These are phyloP conservation scores for Pseudonitzschia multiseries DNA, from an alignment of 108 stramenopile genomes.

Conservation along the genomic window DNA sequence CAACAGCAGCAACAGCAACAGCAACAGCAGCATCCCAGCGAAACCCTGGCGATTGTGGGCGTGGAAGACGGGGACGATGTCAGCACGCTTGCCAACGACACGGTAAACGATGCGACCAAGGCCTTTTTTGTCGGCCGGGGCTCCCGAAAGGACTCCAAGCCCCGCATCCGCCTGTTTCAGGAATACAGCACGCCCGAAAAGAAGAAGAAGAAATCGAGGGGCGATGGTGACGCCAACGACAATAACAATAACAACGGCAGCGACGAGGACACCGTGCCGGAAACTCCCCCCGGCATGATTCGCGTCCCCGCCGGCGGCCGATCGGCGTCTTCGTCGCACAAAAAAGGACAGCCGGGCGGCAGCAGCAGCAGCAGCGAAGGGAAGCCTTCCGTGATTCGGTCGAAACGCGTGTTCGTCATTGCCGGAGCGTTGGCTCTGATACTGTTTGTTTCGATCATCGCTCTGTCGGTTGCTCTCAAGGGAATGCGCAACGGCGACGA, in stretches of 20 bases:
- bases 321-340: neutral
- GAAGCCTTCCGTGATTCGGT: neutral
- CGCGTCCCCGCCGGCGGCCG: conserved; percentile 2
- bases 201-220: conserved; percentile 7
- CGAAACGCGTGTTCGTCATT: conserved; percentile 13
- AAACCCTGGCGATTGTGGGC: conserved; percentile 26
- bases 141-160: neutral
- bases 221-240: neutral
- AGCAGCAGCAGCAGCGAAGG: neutral
- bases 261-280: conserved; percentile 7
- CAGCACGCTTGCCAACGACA: conserved; percentile 39
- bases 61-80: conserved; percentile 33
- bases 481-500: neutral
- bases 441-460: conserved; percentile 10
- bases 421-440: conserved; percentile 11
- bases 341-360: neutral
- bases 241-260: neutral
- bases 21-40: too few species aligned
- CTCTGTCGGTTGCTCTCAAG: conserved; percentile 7
- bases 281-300: conserved; percentile 18
- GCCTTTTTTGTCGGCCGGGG: conserved; percentile 11
- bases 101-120: conserved; percentile 23
- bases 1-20: conserved; percentile 6
- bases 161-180: conserved; percentile 13
- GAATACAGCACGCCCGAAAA: conserved; percentile 20